Evolutionary conservation across 2,329 filamentous ascomycete genomes (phyloP).

Genomic region (Fusarium avenaceum): DNA sequence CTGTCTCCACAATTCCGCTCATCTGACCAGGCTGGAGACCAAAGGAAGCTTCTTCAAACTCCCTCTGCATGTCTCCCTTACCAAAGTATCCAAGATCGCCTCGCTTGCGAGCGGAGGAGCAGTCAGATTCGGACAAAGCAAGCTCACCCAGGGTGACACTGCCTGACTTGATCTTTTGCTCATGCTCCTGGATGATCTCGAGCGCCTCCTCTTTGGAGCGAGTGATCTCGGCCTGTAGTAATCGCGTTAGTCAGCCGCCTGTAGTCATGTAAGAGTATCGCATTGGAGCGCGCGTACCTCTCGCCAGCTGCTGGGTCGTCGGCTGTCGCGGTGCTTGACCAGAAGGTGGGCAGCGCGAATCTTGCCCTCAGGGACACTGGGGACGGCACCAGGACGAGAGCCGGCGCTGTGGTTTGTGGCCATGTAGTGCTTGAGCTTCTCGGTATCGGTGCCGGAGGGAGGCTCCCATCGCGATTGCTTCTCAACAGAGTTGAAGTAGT

Average conservation of each 20-base stretch:
- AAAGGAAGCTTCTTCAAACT: slow-evolving; percentile 97
- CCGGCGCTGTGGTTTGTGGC: slow-evolving; percentile 81
- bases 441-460: slow-evolving; percentile 86
- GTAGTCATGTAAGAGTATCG: background rate
- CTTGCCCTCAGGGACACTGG: slow-evolving; percentile 75
- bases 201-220: slow-evolving; percentile 89
- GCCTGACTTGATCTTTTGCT: slow-evolving; percentile 80
- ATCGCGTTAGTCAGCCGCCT: slow-evolving; percentile 7
- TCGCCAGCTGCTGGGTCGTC: slow-evolving; percentile 92
- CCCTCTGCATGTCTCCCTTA: slow-evolving; percentile 96
- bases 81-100: slow-evolving; percentile 97
- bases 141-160: slow-evolving; percentile 81
- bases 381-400: slow-evolving; percentile 57
- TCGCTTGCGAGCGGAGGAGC: slow-evolving; percentile 92
- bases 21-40: slow-evolving; percentile 88
- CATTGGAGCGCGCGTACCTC: slow-evolving; percentile 63
- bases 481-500: slow-evolving; percentile 93
- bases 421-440: slow-evolving; percentile 96
- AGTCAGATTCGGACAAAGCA: slow-evolving; percentile 91
- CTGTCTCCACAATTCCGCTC: slow-evolving; percentile 89
- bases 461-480: slow-evolving; percentile 97
- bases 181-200: slow-evolving; percentile 80
- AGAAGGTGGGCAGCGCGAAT: slow-evolving; percentile 94
- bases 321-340: slow-evolving; percentile 91
- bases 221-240: slow-evolving; percentile 79